phyloP scores from a whole-genome alignment of 2,329 filamentous ascomycete genomes.

The Aureobasidium namibiae region DNA sequence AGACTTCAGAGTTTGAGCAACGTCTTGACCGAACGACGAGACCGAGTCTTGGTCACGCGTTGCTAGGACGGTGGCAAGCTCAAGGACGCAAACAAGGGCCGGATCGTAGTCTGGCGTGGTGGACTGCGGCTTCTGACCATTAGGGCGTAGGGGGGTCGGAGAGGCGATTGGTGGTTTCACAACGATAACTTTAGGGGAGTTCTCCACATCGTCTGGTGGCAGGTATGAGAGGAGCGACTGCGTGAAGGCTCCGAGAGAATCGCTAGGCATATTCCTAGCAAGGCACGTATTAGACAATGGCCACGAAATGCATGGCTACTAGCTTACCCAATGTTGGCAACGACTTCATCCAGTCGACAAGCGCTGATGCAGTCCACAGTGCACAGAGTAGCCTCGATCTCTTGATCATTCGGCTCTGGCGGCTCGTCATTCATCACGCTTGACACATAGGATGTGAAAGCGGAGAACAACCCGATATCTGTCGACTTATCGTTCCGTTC shows the following conservation, averaged over 20 bases:
- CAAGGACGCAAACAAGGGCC: slow-evolving; percentile 78
- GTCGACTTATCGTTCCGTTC: slow-evolving; percentile 71
- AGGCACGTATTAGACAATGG: not conserved
- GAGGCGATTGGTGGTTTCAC: slow-evolving; percentile 79
- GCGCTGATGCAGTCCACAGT: slow-evolving; percentile 91
- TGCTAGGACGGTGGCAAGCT: slow-evolving; percentile 76
- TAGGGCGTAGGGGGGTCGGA: slow-evolving; percentile 48
- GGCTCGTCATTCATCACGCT: slow-evolving; percentile 97
- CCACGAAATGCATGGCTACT: not conserved
- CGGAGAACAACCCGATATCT: slow-evolving; percentile 84
- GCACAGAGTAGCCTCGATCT: slow-evolving; percentile 89
- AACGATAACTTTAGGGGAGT: slow-evolving; percentile 69
- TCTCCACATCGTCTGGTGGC: slow-evolving; percentile 61
- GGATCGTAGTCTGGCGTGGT: slow-evolving; percentile 70
- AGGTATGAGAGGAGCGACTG: slow-evolving; percentile 70
- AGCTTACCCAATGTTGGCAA: slow-evolving; percentile 71
- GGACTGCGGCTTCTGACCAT: slow-evolving; percentile 49
- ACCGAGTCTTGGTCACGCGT: slow-evolving; percentile 68
- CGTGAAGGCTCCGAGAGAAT: slow-evolving; percentile 55
- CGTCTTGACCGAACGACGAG: slow-evolving; percentile 63
- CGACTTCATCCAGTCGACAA: slow-evolving; percentile 74
- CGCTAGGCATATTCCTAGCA: slow-evolving; percentile 52
- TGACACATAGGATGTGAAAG: slow-evolving; percentile 94
- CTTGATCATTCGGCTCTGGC: slow-evolving; percentile 92
- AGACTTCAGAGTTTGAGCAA: slow-evolving; percentile 72